Evolutionary conservation across 1,284 basidiomycete species (phyloP), one percentile per base, ranked within the genome.

Genomic region (Megacollybia platyphylla): DNA sequence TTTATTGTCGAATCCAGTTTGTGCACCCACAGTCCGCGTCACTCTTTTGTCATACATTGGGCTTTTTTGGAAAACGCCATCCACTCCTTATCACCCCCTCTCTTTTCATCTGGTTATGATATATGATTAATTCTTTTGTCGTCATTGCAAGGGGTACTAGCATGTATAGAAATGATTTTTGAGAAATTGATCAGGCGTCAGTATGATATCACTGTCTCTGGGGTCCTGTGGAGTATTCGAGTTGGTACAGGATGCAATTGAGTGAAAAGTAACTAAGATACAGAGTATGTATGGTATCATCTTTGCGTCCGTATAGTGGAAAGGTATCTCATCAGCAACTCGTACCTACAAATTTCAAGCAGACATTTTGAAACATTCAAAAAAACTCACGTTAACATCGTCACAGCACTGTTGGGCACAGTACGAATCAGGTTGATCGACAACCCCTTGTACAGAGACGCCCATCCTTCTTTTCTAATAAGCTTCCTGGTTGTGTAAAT

Each of bases 361-460:
- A 4, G 15, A 15, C 36, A 7, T 44, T 36, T 34, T 11, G 27
- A n/a, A 40, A 30, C 15, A 13, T 17, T 28, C 48, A 10, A 42
- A 35, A 41, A 45, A 0, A 82, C 89, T 63, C 66, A 94, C 87
- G 91, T 89, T 57, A 96, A 65, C 75, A 96, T 85, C 27, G 92
- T 96, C 49, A 96, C 85, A 1, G 90, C 91, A 53, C 85, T 89
- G 57, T 89, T 91, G 11, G 92, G 92, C 46, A 97, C 91, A 1
- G 92, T 96, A 47, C 93, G 71, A 36, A 94, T 64, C 26, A 96
- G 71, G 63, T 96, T 96, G 51, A 96, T 79, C 30, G 86, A 88
- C 45, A 97, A 61, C 5, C 93, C 93, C 49, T 84, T 82, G 63
- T 97, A 96, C 43, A 96, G 71, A 20, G 85, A 87, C 36, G 70